Base-by-base conservation (phyloP, 495 filamentous ascomycete species). In the Podospora appendiculata region DNA sequence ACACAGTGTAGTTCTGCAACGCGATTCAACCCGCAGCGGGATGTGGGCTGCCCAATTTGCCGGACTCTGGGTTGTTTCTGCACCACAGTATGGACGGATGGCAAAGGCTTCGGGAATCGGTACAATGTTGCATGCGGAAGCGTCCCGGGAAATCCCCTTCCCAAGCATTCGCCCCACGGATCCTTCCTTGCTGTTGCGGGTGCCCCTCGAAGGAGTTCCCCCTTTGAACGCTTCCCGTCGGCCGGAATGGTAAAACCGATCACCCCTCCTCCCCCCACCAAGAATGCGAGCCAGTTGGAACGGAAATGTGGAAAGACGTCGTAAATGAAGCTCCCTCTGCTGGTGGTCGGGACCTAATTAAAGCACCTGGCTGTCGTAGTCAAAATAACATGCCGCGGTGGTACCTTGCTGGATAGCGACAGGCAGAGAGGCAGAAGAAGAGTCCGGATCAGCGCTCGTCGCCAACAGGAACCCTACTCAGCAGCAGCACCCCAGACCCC, bases 131-230 rank as follows among this genome's bases (percentile, higher is more conserved):
- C 47, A 55, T 55, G 42, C 52, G 48, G 25, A 25, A 43, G 12
- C 53, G 49, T 57, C 61, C 61, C 61, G 61, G 58, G 54, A 64
- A 64, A 61, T 64, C 58, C 56, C 57, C 58, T 64, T 60, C 56
- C 47, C 19, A 45, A 32, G 18, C 14, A 35, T 11, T 17, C 47
- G 8, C 35, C 49, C 14, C 32, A 32, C 18, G 40, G 40, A 34
- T n/a, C 17, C 25, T 18, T 40, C 47, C 14, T 32, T 12, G 6
- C 6, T 18, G 25, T 48, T 48, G 41, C 16, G 8, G 41, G 13
- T 16, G 9, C 38, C 47, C 35, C 35, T 25, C 14, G 16, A 12
- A 13, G 8, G 32, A 7, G 8, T 16, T 42, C n/a, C 11, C 12
- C 39, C 19, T 19, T 9, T 42, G 41, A 17, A 44, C 32, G 41